Conservation (phyloP, 192 early-diverging fungal genomes). For the Coemansia sp. region DNA sequence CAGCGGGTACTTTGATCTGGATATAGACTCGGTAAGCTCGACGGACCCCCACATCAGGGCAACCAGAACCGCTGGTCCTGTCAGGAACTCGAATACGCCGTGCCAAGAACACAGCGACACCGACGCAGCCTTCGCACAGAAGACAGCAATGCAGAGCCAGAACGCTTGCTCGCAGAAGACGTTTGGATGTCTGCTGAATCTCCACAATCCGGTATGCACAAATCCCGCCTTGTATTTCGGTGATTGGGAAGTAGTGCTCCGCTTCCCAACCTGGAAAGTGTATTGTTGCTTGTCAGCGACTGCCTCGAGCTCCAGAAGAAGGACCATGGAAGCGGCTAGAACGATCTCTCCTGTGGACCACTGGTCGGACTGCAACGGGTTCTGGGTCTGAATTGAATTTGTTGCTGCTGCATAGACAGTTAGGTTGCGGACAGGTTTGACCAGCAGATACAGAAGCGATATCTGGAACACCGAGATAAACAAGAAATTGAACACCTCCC, state of each 20-base stretch:
- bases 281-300: slow-evolving; percentile 85
- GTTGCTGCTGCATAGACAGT: background rate
- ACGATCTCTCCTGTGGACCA: slow-evolving; percentile 55
- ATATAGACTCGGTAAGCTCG: slow-evolving; percentile 63
- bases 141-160: slow-evolving; percentile 50
- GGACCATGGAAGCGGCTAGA: slow-evolving; percentile 48
- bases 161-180: slow-evolving; percentile 76
- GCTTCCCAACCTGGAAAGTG: slow-evolving; percentile 63
- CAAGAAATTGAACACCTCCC: slow-evolving; percentile 66
- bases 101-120: slow-evolving; percentile 18
- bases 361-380: background rate
- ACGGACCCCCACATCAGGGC: slow-evolving; percentile 71
- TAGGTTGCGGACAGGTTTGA: slow-evolving; percentile 17
- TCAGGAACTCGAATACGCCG: slow-evolving; percentile 40
- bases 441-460: slow-evolving; percentile 58
- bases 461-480: slow-evolving; percentile 80
- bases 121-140: slow-evolving; percentile 1
- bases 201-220: slow-evolving; percentile 70
- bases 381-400: too few relatives aligned
- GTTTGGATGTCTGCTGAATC: slow-evolving; percentile 80
- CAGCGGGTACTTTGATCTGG: slow-evolving; percentile 70
- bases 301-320: slow-evolving; percentile 61
- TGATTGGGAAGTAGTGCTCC: slow-evolving; percentile 8
- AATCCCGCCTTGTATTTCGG: slow-evolving; percentile 65
- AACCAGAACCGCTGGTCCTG: slow-evolving; percentile 54